Evolutionary conservation across 176 grass and related monocot species (phyloP), one percentile per base, ranked within the genome.

Genomic region (Thinopyrum elongatum): DNA sequence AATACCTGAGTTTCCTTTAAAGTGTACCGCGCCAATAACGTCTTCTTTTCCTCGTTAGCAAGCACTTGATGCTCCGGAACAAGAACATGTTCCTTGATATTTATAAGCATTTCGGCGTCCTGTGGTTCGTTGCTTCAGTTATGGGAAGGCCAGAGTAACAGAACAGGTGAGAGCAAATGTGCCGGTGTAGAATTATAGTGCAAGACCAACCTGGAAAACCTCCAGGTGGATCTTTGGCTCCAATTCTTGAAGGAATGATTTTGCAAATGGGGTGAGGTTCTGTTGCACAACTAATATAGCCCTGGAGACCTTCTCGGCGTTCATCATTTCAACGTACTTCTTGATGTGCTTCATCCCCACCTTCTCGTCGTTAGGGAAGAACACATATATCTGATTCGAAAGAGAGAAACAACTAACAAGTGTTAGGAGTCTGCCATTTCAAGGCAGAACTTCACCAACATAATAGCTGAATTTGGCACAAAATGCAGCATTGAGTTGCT

Each of bases 291-390:
- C 90, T 51, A 98, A 19, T 39, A 94, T 76, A 3, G 96, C 87
- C 89, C 90, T 92, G 8, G 90, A 89, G 78, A 95, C 96, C 41
- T 86, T 95, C 39, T 95, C 96, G 44, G 87, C 72, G 70, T 89
- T 95, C 96, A 98, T 98, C 91, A 94, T 87, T 33, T 98, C 96
- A 17, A 91, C 92, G 10, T 89, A 95, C 65, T 95, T 98, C 88
- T 98, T 95, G 75, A 98, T 95, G 75, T 98, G 96, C 44, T 98
- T 98, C 96, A 98, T 89, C 68, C 96, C 93, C 41, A 98, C 96
- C 82, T 98, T 98, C 7, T 98, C 96, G 67, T 98, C 96, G 47
- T 91, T 95, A 1, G 96, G 96, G 87, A 98, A 98, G 90, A 98
- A 94, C 22, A 95, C 96, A 39, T 95, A 98, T 86, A 98, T 89